Evolutionary conservation across 495 filamentous ascomycete genomes (phyloP).

Genomic region (Evernia prunastri): DNA sequence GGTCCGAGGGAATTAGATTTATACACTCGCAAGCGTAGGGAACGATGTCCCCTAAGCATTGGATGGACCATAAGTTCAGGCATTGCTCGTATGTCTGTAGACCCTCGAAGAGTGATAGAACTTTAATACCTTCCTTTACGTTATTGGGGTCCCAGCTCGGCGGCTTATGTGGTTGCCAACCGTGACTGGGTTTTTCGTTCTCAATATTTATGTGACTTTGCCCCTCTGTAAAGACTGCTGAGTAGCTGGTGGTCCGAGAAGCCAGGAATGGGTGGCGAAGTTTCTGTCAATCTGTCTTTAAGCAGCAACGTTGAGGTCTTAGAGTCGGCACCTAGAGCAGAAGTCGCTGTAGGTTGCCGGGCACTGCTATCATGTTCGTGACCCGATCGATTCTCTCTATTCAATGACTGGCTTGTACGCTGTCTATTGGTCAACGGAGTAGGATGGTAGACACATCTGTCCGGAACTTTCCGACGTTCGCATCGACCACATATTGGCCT

Average conservation of each 20-base stretch:
- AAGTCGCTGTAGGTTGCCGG: background rate
- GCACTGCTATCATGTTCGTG: background rate
- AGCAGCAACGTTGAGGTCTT: background rate
- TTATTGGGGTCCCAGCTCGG: background rate
- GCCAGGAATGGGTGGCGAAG: background rate
- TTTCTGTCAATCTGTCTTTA: background rate
- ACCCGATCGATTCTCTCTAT: background rate
- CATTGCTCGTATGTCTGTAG: background rate
- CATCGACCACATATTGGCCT: constrained; percentile 38
- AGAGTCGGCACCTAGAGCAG: background rate
- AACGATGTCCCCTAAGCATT: background rate
- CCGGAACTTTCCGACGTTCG: constrained; percentile 31
- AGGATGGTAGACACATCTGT: constrained; percentile 41
- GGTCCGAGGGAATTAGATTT: background rate
- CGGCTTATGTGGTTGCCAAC: background rate
- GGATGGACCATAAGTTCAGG: background rate
- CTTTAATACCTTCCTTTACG: background rate
- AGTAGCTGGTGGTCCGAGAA: constrained; percentile 1
- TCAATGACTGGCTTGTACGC: background rate
- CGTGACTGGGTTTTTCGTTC: background rate
- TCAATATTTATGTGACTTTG: background rate
- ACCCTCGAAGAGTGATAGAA: background rate
- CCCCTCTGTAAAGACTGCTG: background rate
- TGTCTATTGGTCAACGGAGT: constrained; percentile 36
- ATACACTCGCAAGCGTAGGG: background rate